Evolutionary conservation across 1,284 basidiomycete genomes (phyloP).

Genomic region (Pseudozyma sp.): DNA sequence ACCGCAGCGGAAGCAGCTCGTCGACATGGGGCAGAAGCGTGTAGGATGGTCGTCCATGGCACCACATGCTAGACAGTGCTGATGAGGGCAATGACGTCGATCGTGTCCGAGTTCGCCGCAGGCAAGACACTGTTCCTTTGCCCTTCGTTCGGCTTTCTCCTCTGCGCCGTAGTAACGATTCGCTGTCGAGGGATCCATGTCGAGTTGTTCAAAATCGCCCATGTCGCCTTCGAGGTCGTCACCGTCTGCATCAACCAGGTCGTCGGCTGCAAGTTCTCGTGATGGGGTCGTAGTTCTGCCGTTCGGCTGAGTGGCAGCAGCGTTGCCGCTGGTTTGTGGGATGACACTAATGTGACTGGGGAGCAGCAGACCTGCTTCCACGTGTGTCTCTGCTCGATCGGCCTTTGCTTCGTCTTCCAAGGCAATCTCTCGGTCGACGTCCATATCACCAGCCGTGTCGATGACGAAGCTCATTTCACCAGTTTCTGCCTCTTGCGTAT

Average conservation of each 20-base stretch:
- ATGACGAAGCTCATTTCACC: constrained; percentile 46
- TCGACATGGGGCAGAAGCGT: constrained; percentile 81
- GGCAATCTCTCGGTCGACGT: constrained; percentile 37
- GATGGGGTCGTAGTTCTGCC: constrained; percentile 5
- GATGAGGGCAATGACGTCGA: constrained; percentile 53
- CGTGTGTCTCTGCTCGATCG: constrained; percentile 22
- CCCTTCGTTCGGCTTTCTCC: constrained; percentile 46
- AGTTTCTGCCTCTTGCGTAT: constrained; percentile 8
- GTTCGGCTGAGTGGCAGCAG: constrained; percentile 1
- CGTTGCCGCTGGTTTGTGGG: neutral
- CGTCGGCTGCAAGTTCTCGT: neutral
- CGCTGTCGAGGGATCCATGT: constrained; percentile 43
- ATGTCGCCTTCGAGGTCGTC: constrained; percentile 37
- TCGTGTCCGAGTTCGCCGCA: constrained; percentile 61
- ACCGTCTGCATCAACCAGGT: constrained; percentile 3
- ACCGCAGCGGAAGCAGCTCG: constrained; percentile 86
- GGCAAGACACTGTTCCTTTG: constrained; percentile 45
- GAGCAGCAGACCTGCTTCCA: constrained; percentile 36
- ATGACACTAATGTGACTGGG: constrained; percentile 39
- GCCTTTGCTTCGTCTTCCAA: constrained; percentile 24
- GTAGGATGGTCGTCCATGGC: constrained; percentile 85
- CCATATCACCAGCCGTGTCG: constrained; percentile 46
- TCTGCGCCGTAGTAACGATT: constrained; percentile 58
- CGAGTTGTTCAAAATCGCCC: constrained; percentile 55
- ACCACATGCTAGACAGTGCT: constrained; percentile 87